Percentiles rank a stretch among this genome's conserved stretches.
These are phyloP conservation scores for Aspergillus texensis DNA, from an alignment of 2,329 filamentous ascomycete species.

Conservation along the genomic window DNA sequence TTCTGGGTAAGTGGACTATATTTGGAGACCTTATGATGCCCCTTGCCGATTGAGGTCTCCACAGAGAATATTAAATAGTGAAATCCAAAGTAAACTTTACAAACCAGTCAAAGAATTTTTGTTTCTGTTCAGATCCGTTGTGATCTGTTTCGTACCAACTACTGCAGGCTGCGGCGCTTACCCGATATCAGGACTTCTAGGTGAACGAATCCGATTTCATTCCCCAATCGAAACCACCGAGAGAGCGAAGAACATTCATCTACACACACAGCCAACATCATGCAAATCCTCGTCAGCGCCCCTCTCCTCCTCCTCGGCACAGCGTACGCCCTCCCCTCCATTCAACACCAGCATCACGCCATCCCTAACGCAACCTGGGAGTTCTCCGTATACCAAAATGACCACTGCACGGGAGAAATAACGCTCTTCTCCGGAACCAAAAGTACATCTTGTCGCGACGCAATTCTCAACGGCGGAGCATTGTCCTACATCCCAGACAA, in stretches of 20 bases:
- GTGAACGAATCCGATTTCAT: not conserved
- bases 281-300: not conserved
- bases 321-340: not conserved
- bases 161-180: not conserved
- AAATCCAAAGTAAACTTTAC: not conserved
- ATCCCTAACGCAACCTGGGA: slow-evolving; percentile 12
- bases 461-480: slow-evolving; percentile 17
- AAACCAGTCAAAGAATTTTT: not conserved
- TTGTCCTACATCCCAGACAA: slow-evolving; percentile 12
- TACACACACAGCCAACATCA: not conserved
- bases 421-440: slow-evolving; percentile 14
- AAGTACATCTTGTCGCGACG: slow-evolving; percentile 7
- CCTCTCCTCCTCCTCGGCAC: not conserved
- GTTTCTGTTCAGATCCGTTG: not conserved
- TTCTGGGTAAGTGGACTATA: not conserved
- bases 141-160: not conserved
- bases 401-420: slow-evolving; percentile 15
- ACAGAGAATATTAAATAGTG: slow-evolving; percentile 1
- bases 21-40: not conserved
- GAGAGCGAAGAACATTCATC: not conserved
- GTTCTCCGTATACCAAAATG: slow-evolving; percentile 16
- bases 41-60: not conserved
- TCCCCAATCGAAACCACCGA: not conserved
- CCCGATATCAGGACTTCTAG: not conserved
- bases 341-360: not conserved